A percentile compares a stretch with the other conserved stretches of the same genome.
phyloP scores from a whole-genome alignment of 768 basidiomycete genomes.

The Lactarius hengduanensis region DNA sequence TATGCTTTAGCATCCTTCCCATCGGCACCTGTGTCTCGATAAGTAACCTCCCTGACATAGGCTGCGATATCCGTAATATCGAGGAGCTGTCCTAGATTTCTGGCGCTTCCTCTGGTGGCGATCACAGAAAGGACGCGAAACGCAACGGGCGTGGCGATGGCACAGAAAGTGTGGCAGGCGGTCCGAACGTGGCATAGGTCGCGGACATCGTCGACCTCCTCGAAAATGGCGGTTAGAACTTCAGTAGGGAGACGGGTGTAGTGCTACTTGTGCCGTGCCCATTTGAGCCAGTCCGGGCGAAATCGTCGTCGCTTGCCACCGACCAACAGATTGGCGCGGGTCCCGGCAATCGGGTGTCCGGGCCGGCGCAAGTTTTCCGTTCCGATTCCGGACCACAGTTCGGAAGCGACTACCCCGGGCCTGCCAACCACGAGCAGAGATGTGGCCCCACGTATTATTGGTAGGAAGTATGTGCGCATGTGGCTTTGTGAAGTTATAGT shows the following conservation, averaged over 20 bases:
- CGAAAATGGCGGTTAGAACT: background rate
- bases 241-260: background rate
- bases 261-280: too few relatives aligned
- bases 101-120: background rate
- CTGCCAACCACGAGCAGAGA: too few relatives aligned
- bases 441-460: too few relatives aligned
- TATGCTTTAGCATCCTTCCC: background rate
- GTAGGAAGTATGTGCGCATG: too few relatives aligned
- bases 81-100: background rate
- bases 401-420: too few relatives aligned
- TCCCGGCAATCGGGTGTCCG: too few relatives aligned
- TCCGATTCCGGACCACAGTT: too few relatives aligned
- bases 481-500: too few relatives aligned
- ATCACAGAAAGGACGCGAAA: conserved; percentile 2
- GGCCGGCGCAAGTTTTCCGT: too few relatives aligned
- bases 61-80: background rate
- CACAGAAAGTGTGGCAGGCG: background rate
- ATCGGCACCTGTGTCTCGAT: background rate
- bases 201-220: background rate
- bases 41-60: conserved; percentile 2
- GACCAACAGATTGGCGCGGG: too few relatives aligned
- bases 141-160: conserved; percentile 1
- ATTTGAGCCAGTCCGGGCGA: too few relatives aligned
- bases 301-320: too few relatives aligned
- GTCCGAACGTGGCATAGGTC: background rate